Base-by-base conservation (phyloP, 768 basidiomycete species). In the Peribolospora kevripleyi region DNA sequence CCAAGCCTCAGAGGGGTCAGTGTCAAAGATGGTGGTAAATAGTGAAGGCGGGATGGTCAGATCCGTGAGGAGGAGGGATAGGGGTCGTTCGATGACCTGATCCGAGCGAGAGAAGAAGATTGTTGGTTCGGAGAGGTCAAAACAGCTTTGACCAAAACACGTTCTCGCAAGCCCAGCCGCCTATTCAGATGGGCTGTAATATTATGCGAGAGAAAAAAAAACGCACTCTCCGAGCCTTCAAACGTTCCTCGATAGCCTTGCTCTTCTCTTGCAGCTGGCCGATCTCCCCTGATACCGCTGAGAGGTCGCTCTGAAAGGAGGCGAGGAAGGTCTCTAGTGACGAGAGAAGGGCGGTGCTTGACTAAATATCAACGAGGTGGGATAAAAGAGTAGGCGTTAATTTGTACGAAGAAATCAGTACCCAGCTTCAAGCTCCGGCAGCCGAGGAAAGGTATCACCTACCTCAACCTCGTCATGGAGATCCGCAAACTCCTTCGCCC, bases 201-300 rank as follows among this genome's bases (percentile, higher is more conserved):
- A 25, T 25, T 25, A 1, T 25, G 25, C 25, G 25, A 42, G 14
- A 14, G 47, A 46, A 14, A 56, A 13, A 42, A 36, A 9, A 9
- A 69, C 77, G 52, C 62, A 93, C 93, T 70, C 80, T 75, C 53
- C 93, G 75, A 55, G 80, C 83, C 65, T 80, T 82, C 55, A 97
- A 73, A 56, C 81, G 76, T 57, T 75, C 76, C 59, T 97, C 93
- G 13, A 97, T 93, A 46, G 82, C 82, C 60, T 83, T 82, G 65
- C 86, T 90, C 42, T 85, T 75, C 59, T 78, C 76, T 64, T 97
- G 93, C 36, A 98, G 73, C 59, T 95, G 86, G 1, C 85, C 82
- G 65, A 98, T 91, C 66, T 98, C 90, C 3, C 87, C 84, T 3
- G 93, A 95, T 7, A 97, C 93, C 2, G 81, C 80, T 5, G 86